Evolutionary conservation across 208 protist species (phyloP), one percentile per base, ranked within the genome.

Genomic region (Novymonas esmeraldas): DNA sequence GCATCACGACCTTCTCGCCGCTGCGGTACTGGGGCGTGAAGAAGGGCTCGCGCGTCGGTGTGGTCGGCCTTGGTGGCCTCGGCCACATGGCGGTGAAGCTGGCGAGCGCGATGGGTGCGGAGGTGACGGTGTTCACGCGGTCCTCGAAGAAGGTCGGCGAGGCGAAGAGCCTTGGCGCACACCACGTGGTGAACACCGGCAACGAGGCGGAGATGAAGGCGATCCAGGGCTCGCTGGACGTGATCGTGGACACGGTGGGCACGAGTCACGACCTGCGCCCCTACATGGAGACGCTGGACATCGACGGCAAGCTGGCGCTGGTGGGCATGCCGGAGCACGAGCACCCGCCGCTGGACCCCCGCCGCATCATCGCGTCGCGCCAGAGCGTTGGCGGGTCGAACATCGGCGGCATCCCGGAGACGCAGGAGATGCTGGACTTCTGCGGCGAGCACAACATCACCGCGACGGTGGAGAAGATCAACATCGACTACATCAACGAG

Each of bases 51-150:
- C 71, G 76, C 36, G 84, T 97, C 6, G 87, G 84, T 33, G 81
- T 97, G 49, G 77, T 92, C 14, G 93, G 93, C 44, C 73, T 97
- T 20, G 93, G 93, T 51, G 93, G 93, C 5, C 82, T 97, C 11
- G 93, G 93, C 42, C 92, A 97, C 82, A 87, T 97, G 73, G 92
- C 84, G 10, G 79, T 98, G 63, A 91, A 98, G 79, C 78, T 94
- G 42, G 85, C 77, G 48, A 74, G 76, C 51, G 89, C 87, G 38
- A 86, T 97, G 78, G 94, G 94, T 42, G 82, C 78, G 38, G 77
- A 95, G 42, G 90, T 96, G 50, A 93, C 89, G 20, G 92, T 92
- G 42, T 84, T 97, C 73, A 88, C 85, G 45, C 86, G 79, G n/a
- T 83, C 79, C 38, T 33, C 67, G 5, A 60, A 56, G n/a, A 97